Percentiles rank a stretch among this genome's conserved stretches.
Evolutionary conservation across 2,329 filamentous ascomycete genomes (phyloP).

Genomic region (Tolypocladium endophyticum): DNA sequence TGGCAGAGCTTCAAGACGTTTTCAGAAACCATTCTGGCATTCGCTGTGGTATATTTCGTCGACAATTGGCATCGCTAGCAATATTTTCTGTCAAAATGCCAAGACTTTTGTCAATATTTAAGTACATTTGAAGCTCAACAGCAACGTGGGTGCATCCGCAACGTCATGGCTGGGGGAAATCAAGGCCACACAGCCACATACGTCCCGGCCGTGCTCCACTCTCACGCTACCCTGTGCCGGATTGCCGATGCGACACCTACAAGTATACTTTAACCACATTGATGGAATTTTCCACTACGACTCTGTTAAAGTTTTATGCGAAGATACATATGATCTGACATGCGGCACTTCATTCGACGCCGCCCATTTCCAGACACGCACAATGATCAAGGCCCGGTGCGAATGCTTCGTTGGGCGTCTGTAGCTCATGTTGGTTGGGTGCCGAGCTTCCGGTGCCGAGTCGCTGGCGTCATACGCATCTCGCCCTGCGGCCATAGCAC

Average conservation of each 20-base stretch:
- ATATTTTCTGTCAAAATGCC: background rate
- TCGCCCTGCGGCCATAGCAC: background rate
- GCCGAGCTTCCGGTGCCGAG: background rate
- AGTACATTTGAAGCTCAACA: background rate
- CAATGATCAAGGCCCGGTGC: background rate
- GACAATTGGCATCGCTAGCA: background rate
- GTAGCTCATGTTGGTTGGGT: background rate
- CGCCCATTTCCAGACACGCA: too few species aligned
- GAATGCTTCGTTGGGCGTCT: too few species aligned
- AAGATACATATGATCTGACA: background rate
- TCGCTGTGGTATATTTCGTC: background rate
- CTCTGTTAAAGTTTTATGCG: background rate
- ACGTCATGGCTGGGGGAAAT: background rate
- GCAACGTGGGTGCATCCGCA: background rate
- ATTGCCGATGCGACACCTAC: background rate
- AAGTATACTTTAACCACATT: background rate
- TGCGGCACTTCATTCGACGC: background rate
- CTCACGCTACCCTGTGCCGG: background rate
- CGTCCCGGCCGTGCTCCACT: background rate
- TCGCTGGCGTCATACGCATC: background rate
- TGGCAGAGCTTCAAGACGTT: constrained; percentile 40
- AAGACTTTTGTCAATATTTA: background rate
- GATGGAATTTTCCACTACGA: background rate
- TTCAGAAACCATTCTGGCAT: constrained; percentile 17
- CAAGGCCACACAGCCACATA: background rate